These are phyloP conservation scores for Cephaloascus albidus DNA, from an alignment of 805 yeast species.

Conservation along the genomic window DNA sequence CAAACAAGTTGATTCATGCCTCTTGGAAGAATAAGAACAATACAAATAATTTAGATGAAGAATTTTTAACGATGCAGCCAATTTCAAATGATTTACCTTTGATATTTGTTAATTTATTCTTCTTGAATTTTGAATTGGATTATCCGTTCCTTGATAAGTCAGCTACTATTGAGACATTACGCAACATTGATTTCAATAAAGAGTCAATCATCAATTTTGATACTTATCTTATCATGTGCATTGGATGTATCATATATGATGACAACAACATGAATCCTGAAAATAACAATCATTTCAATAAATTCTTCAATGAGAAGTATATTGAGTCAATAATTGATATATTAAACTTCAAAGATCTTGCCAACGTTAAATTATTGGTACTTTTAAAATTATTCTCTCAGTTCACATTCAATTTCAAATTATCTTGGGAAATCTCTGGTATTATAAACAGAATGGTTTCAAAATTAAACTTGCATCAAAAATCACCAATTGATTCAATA, in stretches of 20 bases:
- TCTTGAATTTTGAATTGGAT: constrained; percentile 23
- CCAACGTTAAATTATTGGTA: constrained; percentile 17
- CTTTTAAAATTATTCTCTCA: constrained; percentile 20
- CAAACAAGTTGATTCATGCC: neutral
- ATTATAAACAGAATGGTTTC: constrained; percentile 19
- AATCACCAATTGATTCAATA: constrained; percentile 1
- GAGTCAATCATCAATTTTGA: constrained; percentile 28
- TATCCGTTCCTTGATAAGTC: constrained; percentile 9
- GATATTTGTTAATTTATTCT: constrained; percentile 22
- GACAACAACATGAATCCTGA: constrained; percentile 8
- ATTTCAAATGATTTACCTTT: constrained; percentile 18
- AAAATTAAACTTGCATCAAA: constrained; percentile 12
- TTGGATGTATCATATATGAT: constrained; percentile 23
- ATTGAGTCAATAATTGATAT: constrained; percentile 24
- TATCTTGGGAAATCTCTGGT: constrained; percentile 25
- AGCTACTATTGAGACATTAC: constrained; percentile 3
- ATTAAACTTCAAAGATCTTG: constrained; percentile 18
- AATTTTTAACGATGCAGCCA: constrained; percentile 24
- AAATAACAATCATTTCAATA: constrained; percentile 10
- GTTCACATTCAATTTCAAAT: constrained; percentile 15
- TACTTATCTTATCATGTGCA: constrained; percentile 9
- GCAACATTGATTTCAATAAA: constrained; percentile 1
- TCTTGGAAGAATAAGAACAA: neutral
- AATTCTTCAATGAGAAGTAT: constrained; percentile 20
- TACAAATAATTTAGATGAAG: constrained; percentile 11